These are phyloP conservation scores for Neurospora sp. DNA, from an alignment of 495 filamentous ascomycete species.

Conservation along the genomic window DNA sequence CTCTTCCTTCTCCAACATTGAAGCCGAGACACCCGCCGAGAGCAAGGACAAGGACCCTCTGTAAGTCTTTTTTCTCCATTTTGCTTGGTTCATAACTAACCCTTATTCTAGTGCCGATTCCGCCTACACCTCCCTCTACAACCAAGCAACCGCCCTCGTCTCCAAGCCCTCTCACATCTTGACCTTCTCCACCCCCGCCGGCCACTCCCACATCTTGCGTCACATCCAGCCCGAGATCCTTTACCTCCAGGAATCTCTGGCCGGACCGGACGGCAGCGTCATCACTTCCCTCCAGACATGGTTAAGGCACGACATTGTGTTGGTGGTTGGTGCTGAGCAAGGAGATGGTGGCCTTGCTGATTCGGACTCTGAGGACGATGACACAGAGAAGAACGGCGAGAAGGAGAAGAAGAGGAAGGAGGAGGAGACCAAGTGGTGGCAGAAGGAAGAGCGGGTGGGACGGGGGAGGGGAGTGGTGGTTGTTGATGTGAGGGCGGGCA, in stretches of 20 bases:
- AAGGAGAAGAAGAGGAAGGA: background rate
- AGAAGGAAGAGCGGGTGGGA: conserved; percentile 68
- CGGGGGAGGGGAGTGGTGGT: conserved; percentile 79
- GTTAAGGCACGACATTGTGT: conserved; percentile 71
- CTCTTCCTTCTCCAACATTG: conserved; percentile 84
- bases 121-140: conserved; percentile 65
- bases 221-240: conserved; percentile 74
- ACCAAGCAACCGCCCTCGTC: conserved; percentile 64
- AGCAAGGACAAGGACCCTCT: conserved; percentile 43
- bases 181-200: conserved; percentile 69
- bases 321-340: conserved; percentile 73
- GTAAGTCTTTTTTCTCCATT: conserved; percentile 25
- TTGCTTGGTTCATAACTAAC: conserved; percentile 18
- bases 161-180: conserved; percentile 77
- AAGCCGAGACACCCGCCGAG: conserved; percentile 56
- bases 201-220: conserved; percentile 72
- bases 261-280: conserved; percentile 59
- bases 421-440: conserved; percentile 61
- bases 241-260: conserved; percentile 72
- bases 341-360: conserved; percentile 80
- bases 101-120: conserved; percentile 35
- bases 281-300: conserved; percentile 67
- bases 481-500: conserved; percentile 64
- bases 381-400: conserved; percentile 39
- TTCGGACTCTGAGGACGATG: conserved; percentile 62